Conservation (phyloP, 805 yeast species). For the Hyphopichia homilentoma region DNA sequence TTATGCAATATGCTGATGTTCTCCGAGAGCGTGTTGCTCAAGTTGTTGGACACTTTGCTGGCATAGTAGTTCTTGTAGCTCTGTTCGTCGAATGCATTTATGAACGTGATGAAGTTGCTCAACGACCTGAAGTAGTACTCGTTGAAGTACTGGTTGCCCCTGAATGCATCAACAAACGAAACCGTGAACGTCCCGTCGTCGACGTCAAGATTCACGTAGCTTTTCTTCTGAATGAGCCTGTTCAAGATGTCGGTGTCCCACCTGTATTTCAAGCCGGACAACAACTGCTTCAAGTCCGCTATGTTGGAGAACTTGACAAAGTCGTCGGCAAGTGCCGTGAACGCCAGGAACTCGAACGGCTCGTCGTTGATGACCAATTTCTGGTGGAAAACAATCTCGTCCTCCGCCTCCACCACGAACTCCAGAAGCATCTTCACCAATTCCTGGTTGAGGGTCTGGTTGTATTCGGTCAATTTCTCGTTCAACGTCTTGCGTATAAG, state of each 20-base stretch:
- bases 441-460: conserved; percentile 8
- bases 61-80: conserved; percentile 22
- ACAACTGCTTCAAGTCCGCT: conserved; percentile 6
- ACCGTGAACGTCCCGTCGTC: background rate
- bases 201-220: conserved; percentile 1
- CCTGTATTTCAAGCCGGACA: conserved; percentile 7
- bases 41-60: conserved; percentile 24
- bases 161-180: background rate
- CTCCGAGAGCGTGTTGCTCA: conserved; percentile 26
- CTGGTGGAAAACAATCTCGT: conserved; percentile 9
- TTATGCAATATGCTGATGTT: conserved; percentile 22
- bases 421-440: conserved; percentile 13
- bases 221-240: conserved; percentile 2
- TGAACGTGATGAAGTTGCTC: conserved; percentile 23
- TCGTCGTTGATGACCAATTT: conserved; percentile 6
- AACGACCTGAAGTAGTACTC: conserved; percentile 18
- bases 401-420: conserved; percentile 8
- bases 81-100: conserved; percentile 20
- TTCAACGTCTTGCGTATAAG: conserved; percentile 11
- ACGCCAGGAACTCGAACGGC: conserved; percentile 5
- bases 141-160: background rate
- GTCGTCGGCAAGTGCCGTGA: conserved; percentile 5
- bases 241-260: conserved; percentile 9
- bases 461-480: conserved; percentile 6
- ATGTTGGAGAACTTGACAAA: conserved; percentile 7